Percentiles rank a stretch among this genome's conserved stretches.
phyloP scores from a whole-genome alignment of 139 green algal species.

The Penium margaritaceum region DNA sequence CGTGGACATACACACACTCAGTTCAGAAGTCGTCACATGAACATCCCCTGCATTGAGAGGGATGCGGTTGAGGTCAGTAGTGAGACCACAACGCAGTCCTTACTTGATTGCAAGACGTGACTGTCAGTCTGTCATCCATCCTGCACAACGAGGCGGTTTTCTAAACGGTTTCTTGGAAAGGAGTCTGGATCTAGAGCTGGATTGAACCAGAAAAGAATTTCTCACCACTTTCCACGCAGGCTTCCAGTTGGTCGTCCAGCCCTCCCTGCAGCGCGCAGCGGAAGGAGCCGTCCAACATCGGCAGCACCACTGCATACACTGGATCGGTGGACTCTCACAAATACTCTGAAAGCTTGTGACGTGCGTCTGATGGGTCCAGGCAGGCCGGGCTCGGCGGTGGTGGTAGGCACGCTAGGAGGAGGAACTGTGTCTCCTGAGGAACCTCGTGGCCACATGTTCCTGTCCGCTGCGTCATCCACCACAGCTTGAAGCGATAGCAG shows the following conservation, averaged over 20 bases:
- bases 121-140: too few species aligned
- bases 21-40: not conserved
- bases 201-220: too few species aligned
- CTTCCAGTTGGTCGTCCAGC: constrained; percentile 14
- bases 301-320: constrained; percentile 42
- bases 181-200: too few species aligned
- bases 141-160: too few species aligned
- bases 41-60: constrained; percentile 3
- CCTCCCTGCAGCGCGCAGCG: constrained; percentile 26
- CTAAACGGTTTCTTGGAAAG: too few species aligned
- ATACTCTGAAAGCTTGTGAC: not conserved
- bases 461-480: constrained; percentile 44
- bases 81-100: too few species aligned
- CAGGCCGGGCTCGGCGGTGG: too few species aligned
- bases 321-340: not conserved
- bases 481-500: constrained; percentile 19
- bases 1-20: constrained; percentile 5
- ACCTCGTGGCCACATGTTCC: constrained; percentile 23
- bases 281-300: constrained; percentile 39
- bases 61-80: too few species aligned
- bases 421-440: constrained; percentile 43
- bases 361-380: too few species aligned
- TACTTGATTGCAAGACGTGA: too few species aligned
- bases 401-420: constrained; percentile 17
- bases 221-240: constrained; percentile 43